phyloP scores from a whole-genome alignment of 768 basidiomycete genomes.

The Cystofilobasidium bisporidii region DNA sequence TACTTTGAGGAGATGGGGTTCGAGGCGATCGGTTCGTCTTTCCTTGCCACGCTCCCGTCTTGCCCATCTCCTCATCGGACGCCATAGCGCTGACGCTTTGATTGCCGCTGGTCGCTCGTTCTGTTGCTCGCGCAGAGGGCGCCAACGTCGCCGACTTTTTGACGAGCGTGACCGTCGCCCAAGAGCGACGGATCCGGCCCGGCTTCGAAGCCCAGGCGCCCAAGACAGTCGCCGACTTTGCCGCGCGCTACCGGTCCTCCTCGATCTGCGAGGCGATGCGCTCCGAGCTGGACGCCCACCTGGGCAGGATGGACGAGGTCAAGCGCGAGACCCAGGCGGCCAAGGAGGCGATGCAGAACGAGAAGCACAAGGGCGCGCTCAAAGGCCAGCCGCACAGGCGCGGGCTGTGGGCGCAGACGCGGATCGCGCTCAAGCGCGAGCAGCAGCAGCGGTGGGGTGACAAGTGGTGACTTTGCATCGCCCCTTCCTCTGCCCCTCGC shows the following conservation, averaged over 20 bases:
- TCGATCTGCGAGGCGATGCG: constrained; percentile 32
- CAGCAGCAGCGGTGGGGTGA: constrained; percentile 36
- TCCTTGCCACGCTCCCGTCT: too few relatives aligned
- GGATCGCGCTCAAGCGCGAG: constrained; percentile 33
- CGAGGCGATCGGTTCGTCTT: constrained; percentile 26
- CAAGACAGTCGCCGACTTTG: constrained; percentile 33
- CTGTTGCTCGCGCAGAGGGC: constrained; percentile 22
- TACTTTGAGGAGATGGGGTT: constrained; percentile 37
- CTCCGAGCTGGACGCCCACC: constrained; percentile 33
- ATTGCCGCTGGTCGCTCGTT: too few relatives aligned
- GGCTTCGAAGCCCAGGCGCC: constrained; percentile 33
- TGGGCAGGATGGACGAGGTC: constrained; percentile 19
- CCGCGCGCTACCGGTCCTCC: constrained; percentile 30
- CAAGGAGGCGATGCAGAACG: too few relatives aligned
- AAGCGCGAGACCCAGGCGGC: constrained; percentile 31
- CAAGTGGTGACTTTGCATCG: too few relatives aligned
- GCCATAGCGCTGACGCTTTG: too few relatives aligned
- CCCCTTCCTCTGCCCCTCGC: not conserved
- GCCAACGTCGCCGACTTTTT: constrained; percentile 36
- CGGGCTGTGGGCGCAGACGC: constrained; percentile 32
- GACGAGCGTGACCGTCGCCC: constrained; percentile 33
- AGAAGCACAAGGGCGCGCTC: constrained; percentile 28
- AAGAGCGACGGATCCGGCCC: constrained; percentile 29
- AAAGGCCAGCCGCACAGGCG: constrained; percentile 31
- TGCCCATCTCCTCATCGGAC: too few relatives aligned